Evolutionary conservation across 169 alveolate species (phyloP).

Genomic region (Besnoitia besnoiti): DNA sequence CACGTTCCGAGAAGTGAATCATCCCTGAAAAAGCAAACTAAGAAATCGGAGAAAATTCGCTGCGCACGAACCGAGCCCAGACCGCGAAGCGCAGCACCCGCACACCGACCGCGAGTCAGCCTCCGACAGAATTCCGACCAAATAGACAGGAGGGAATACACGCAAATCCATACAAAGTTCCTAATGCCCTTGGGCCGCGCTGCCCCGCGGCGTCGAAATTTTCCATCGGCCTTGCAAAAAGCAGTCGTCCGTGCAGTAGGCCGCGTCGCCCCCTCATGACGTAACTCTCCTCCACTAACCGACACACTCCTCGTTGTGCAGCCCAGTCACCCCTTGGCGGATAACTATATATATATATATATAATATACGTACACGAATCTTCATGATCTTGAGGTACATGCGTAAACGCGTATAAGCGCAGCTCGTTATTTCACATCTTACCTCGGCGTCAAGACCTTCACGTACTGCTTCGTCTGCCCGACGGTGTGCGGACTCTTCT

Average conservation of each 20-base stretch:
- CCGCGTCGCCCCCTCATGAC: too few relatives aligned
- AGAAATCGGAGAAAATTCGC: not conserved
- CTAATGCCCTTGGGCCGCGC: too few relatives aligned
- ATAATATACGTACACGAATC: not conserved
- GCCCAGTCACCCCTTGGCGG: too few relatives aligned
- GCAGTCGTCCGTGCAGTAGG: too few relatives aligned
- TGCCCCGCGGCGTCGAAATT: too few relatives aligned
- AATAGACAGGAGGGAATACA: not conserved
- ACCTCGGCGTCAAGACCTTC: slow-evolving; percentile 69
- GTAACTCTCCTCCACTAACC: too few relatives aligned
- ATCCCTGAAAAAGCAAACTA: slow-evolving; percentile 41
- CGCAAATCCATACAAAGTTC: too few relatives aligned
- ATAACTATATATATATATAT: not conserved
- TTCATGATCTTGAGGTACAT: not conserved
- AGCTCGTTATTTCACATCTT: not conserved
- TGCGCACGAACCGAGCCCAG: too few relatives aligned
- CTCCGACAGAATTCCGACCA: not conserved
- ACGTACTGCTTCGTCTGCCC: slow-evolving; percentile 75
- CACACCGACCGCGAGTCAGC: not conserved
- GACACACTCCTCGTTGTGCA: too few relatives aligned
- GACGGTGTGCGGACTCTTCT: slow-evolving; percentile 64
- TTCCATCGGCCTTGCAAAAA: too few relatives aligned
- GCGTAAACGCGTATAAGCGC: not conserved
- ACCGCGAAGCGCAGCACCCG: too few relatives aligned
- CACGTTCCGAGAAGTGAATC: slow-evolving; percentile 59